phyloP scores from a whole-genome alignment of 192 early-diverging fungal genomes.

The Coemansia guatemalensis region DNA sequence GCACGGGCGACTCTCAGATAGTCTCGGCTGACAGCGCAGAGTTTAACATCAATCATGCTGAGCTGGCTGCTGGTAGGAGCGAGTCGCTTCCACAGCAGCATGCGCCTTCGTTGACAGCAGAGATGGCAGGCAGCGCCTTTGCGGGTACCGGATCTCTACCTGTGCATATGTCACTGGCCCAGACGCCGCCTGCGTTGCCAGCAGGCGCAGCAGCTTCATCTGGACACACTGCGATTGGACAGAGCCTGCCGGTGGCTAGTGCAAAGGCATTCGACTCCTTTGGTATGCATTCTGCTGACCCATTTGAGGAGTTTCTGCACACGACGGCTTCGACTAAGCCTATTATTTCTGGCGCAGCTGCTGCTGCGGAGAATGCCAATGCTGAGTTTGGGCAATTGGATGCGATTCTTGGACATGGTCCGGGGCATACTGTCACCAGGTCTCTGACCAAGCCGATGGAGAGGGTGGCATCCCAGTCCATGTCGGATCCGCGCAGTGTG shows the following conservation, averaged over 20 bases:
- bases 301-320: conserved; percentile 50
- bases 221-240: neutral
- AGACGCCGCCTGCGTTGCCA: conserved; percentile 23
- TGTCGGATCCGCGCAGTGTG: conserved; percentile 41
- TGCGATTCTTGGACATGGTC: conserved; percentile 7
- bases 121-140: conserved; percentile 1
- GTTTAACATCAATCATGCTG: conserved; percentile 15
- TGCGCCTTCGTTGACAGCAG: conserved; percentile 1
- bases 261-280: conserved; percentile 49
- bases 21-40: conserved; percentile 17
- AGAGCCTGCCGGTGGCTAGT: conserved; percentile 7
- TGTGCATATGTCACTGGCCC: conserved; percentile 12
- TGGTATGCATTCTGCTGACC: conserved; percentile 41
- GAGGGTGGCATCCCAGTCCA: conserved; percentile 8
- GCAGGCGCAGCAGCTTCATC: neutral
- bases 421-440: conserved; percentile 5
- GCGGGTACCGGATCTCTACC: neutral
- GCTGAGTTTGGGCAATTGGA: conserved; percentile 16
- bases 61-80: neutral
- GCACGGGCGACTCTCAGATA: conserved; percentile 24
- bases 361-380: neutral
- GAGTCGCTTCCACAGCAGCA: conserved; percentile 16
- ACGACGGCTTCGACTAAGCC: conserved; percentile 16
- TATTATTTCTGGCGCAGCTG: neutral
- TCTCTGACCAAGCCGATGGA: conserved; percentile 7